Evolutionary conservation across 2,329 filamentous ascomycete genomes (phyloP).

Genomic region (Fusarium sp.): DNA sequence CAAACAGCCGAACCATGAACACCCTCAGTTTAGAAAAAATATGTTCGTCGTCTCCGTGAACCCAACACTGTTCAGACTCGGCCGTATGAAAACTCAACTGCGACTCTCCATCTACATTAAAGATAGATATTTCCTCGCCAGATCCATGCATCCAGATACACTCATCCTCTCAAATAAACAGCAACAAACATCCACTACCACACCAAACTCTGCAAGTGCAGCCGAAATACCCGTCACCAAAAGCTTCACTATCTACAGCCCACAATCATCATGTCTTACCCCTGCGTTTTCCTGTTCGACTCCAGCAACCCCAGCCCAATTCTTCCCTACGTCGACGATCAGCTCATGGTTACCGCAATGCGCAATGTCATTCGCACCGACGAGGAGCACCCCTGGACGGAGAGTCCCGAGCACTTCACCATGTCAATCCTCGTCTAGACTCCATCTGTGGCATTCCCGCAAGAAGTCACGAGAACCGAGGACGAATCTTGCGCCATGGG

Average conservation of each 20-base stretch:
- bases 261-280: not conserved
- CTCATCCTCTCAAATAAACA: too few relatives aligned
- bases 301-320: not conserved
- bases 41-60: too few relatives aligned
- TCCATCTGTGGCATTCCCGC: not conserved
- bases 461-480: not conserved
- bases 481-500: too few relatives aligned
- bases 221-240: not conserved
- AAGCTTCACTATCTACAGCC: not conserved
- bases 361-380: not conserved
- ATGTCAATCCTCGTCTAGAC: conserved; percentile 12
- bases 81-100: too few relatives aligned
- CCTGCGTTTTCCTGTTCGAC: too few relatives aligned
- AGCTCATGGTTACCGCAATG: not conserved
- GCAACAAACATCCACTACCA: not conserved
- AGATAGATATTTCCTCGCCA: too few relatives aligned
- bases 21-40: too few relatives aligned
- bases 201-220: not conserved
- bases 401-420: conserved; percentile 3
- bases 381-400: conserved; percentile 6
- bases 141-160: too few relatives aligned
- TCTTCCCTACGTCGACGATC: too few relatives aligned
- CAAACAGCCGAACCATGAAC: too few relatives aligned
- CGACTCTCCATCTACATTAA: too few relatives aligned
- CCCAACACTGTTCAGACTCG: too few relatives aligned